Conservation (phyloP, 2,329 filamentous ascomycete genomes). For the Aureobasidium lini region DNA sequence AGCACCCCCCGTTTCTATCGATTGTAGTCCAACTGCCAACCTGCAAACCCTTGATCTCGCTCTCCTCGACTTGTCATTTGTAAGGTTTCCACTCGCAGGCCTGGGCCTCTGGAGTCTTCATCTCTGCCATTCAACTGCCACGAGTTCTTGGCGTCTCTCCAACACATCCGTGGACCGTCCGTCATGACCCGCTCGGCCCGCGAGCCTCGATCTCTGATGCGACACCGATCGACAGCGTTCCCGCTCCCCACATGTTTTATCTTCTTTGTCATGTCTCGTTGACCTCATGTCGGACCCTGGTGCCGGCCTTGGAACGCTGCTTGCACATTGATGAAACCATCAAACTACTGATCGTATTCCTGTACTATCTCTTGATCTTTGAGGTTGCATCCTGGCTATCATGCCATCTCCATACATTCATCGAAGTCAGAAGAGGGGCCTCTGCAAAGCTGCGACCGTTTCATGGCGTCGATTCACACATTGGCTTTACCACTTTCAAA, state of each 20-base stretch:
- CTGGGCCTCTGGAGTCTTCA: background rate
- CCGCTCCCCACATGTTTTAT: background rate
- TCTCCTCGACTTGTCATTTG: background rate
- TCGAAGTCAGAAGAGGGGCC: background rate
- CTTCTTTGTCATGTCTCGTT: background rate
- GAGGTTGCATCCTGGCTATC: background rate
- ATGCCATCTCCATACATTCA: background rate
- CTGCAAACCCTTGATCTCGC: background rate
- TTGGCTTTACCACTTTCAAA: background rate
- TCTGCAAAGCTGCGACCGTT: background rate
- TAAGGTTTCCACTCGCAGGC: background rate
- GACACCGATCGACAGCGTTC: background rate
- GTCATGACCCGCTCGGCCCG: background rate
- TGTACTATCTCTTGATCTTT: background rate
- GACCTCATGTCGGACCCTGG: background rate
- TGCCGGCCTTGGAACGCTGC: background rate
- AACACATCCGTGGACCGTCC: background rate
- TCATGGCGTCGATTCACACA: background rate
- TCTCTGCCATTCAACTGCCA: background rate
- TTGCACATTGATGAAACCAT: background rate
- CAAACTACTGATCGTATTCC: background rate
- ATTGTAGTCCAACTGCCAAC: conserved; percentile 2
- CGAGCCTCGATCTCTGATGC: conserved; percentile 2
- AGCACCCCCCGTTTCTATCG: conserved; percentile 4
- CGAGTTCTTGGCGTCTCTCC: background rate